phyloP scores from a whole-genome alignment of 176 grass and related monocot species.

The Triticum urartu region DNA sequence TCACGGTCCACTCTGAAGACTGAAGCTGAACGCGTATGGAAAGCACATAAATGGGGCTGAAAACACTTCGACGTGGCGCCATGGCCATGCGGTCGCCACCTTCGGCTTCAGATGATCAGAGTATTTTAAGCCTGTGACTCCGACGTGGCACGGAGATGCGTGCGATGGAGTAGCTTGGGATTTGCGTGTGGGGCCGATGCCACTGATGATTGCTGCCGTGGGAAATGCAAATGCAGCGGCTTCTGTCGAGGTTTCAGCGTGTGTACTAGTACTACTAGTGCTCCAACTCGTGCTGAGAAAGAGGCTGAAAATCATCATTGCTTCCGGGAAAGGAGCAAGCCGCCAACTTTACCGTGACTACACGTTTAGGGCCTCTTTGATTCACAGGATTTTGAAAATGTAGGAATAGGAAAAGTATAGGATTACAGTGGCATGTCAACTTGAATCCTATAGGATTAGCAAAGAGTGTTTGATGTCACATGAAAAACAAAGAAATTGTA shows the following conservation, averaged over 20 bases:
- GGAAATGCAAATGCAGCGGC: not conserved
- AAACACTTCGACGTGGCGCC: not conserved
- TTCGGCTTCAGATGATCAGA: too few relatives aligned
- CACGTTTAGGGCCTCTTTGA: not conserved
- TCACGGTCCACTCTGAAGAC: not conserved
- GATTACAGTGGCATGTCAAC: too few relatives aligned
- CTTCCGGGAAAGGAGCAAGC: conserved; percentile 25
- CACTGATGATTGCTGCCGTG: conserved; percentile 10
- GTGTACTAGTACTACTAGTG: not conserved
- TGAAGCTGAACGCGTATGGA: not conserved
- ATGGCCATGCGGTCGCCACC: too few relatives aligned
- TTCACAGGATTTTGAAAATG: too few relatives aligned
- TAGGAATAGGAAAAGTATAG: too few relatives aligned
- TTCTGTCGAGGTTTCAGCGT: conserved; percentile 1
- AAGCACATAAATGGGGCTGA: not conserved
- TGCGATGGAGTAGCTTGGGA: conserved; percentile 27
- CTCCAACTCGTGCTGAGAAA: not conserved
- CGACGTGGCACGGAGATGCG: conserved; percentile 20
- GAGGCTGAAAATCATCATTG: conserved; percentile 23
- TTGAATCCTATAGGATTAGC: too few relatives aligned
- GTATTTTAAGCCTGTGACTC: too few relatives aligned
- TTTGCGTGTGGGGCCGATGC: not conserved
- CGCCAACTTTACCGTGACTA: conserved; percentile 16
- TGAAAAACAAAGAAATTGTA: too few relatives aligned
- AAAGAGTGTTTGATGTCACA: too few relatives aligned